Conservation (phyloP, 1,284 basidiomycete species). For the Tylopilus orsonianus region DNA sequence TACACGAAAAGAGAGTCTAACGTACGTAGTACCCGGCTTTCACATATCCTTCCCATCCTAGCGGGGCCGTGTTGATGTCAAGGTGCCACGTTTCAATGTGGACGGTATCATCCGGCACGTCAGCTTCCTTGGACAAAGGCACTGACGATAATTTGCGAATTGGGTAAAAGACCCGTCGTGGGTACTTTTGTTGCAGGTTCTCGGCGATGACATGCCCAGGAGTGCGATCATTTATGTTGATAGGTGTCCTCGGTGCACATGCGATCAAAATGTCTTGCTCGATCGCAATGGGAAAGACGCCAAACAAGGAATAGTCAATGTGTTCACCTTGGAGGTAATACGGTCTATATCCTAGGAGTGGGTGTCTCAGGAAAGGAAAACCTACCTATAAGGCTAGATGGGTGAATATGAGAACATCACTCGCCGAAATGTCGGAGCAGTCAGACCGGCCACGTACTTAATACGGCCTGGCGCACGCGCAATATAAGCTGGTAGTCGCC, state of each 20-base stretch:
- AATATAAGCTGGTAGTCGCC: slow-evolving; percentile 66
- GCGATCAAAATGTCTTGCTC: slow-evolving; percentile 87
- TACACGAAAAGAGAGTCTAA: neutral
- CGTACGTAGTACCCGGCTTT: slow-evolving; percentile 78
- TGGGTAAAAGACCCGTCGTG: slow-evolving; percentile 57
- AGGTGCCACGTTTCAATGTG: slow-evolving; percentile 63
- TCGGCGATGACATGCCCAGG: slow-evolving; percentile 59
- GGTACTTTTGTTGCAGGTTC: slow-evolving; percentile 66
- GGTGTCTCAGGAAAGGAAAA: neutral
- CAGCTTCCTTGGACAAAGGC: slow-evolving; percentile 18
- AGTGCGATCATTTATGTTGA: slow-evolving; percentile 22
- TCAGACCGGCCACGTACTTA: slow-evolving; percentile 50
- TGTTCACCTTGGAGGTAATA: slow-evolving; percentile 65
- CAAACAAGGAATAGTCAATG: slow-evolving; percentile 82
- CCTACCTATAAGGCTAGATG: slow-evolving; percentile 35
- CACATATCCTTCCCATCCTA: slow-evolving; percentile 85
- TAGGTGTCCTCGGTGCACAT: slow-evolving; percentile 52
- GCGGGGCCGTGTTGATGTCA: slow-evolving; percentile 66
- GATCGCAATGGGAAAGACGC: slow-evolving; percentile 81
- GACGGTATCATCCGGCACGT: slow-evolving; percentile 39
- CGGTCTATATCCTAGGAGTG: neutral
- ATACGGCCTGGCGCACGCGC: slow-evolving; percentile 83
- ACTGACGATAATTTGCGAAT: slow-evolving; percentile 32
- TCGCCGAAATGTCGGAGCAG: neutral
- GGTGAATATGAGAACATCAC: neutral